phyloP scores from a whole-genome alignment of 1,284 basidiomycete genomes.

The Cryptococcus jaspeensis region DNA sequence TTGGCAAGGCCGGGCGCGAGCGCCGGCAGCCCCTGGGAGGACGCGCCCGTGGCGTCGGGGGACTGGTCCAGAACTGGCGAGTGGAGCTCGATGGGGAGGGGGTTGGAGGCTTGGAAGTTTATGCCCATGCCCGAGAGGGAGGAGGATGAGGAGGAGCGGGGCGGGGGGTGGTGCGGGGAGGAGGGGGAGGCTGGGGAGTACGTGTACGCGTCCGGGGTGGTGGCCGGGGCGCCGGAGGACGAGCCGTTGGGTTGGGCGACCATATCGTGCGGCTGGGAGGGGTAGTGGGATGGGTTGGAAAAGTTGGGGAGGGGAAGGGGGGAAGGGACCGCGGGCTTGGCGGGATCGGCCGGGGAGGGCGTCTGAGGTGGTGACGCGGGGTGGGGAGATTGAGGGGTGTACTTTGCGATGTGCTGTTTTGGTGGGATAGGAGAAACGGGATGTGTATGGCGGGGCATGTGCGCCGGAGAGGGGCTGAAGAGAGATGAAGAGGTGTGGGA shows the following conservation, averaged over 20 bases:
- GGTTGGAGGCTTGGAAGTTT: slow-evolving; percentile 19
- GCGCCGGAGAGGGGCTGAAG: no score
- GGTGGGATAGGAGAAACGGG: slow-evolving; percentile 6
- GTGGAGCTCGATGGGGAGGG: slow-evolving; percentile 15
- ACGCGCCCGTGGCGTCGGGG: no score
- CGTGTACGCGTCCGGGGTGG: slow-evolving; percentile 7
- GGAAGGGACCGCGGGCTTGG: neutral
- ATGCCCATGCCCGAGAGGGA: slow-evolving; percentile 24
- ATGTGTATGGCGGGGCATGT: no score
- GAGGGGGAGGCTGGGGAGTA: neutral
- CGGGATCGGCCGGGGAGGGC: slow-evolving; percentile 11
- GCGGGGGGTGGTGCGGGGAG: no score
- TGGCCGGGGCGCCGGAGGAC: neutral
- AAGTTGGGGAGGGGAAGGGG: no score
- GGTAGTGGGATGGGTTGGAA: no score
- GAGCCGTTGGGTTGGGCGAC: neutral
- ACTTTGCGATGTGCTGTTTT: slow-evolving; percentile 2
- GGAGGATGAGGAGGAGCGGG: neutral
- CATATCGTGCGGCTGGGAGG: neutral
- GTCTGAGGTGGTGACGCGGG: slow-evolving; percentile 18
- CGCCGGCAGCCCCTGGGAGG: no score
- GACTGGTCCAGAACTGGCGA: neutral
- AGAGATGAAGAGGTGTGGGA: neutral
- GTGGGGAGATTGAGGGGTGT: slow-evolving; percentile 19
- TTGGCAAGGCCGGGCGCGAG: neutral